Evolutionary conservation across 2,329 filamentous ascomycete genomes (phyloP).

Genomic region (Parastagonospora avenae): DNA sequence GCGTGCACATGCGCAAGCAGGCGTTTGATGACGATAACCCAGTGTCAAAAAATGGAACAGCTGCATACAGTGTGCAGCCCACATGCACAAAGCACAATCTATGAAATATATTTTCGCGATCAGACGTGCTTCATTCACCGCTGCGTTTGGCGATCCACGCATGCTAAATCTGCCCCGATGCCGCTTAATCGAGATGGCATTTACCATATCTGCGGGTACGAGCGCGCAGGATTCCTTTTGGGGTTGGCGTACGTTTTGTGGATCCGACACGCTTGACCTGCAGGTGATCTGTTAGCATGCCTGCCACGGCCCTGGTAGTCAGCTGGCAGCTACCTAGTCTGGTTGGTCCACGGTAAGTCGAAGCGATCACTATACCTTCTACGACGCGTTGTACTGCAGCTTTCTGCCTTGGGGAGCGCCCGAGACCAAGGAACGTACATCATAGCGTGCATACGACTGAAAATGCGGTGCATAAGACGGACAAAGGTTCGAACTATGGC

Average conservation of each 20-base stretch:
- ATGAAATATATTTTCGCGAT: not conserved
- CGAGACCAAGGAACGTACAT: conserved; percentile 8
- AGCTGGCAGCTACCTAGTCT: conserved; percentile 2
- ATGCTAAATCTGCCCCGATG: not conserved
- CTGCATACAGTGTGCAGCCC: conserved; percentile 3
- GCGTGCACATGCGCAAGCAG: conserved; percentile 7
- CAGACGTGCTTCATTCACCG: conserved; percentile 4
- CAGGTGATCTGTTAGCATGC: conserved; percentile 7
- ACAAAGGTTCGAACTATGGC: conserved; percentile 11
- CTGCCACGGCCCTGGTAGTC: conserved; percentile 8
- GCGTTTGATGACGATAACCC: conserved; percentile 28
- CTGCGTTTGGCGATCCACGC: not conserved
- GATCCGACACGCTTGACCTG: not conserved
- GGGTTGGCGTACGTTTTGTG: not conserved
- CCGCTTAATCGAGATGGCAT: no score
- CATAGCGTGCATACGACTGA: conserved; percentile 6
- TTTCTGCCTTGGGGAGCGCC: conserved; percentile 16
- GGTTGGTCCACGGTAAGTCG: conserved; percentile 3
- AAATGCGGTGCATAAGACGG: conserved; percentile 20
- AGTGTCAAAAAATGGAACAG: not conserved
- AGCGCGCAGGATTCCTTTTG: not conserved
- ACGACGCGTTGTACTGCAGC: not conserved
- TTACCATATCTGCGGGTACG: no score
- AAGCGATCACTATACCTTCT: conserved; percentile 1
- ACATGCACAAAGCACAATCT: not conserved